Evolutionary conservation across 2,329 filamentous ascomycete species (phyloP).

Genomic region (Oidium heveae): DNA sequence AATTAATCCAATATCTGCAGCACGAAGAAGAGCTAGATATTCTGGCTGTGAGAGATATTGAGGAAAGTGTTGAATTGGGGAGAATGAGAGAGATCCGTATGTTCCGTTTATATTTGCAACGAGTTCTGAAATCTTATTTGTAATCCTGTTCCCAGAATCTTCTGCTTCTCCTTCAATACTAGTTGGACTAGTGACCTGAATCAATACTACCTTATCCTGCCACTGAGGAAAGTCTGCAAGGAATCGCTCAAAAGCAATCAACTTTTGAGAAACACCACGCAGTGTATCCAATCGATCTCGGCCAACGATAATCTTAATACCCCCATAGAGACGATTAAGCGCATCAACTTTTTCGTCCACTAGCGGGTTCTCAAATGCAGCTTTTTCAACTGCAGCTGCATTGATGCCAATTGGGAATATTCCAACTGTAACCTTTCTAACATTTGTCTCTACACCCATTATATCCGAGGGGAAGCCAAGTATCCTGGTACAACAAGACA

Average conservation of each 20-base stretch:
- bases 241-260: constrained; percentile 84
- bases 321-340: constrained; percentile 55
- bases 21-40: constrained; percentile 80
- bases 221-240: constrained; percentile 76
- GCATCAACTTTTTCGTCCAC: constrained; percentile 47
- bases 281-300: constrained; percentile 85
- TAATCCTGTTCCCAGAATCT: constrained; percentile 53
- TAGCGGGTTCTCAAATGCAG: constrained; percentile 45
- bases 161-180: constrained; percentile 57
- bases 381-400: constrained; percentile 48
- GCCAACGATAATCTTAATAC: constrained; percentile 85
- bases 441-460: constrained; percentile 69
- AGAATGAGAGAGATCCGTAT: constrained; percentile 69
- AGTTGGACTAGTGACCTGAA: constrained; percentile 81
- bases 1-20: constrained; percentile 78
- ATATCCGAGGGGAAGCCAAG: constrained; percentile 74
- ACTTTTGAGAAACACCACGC: constrained; percentile 80
- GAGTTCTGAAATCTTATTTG: constrained; percentile 71
- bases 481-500: constrained; percentile 77
- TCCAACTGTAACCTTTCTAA: constrained; percentile 68
- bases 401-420: constrained; percentile 93
- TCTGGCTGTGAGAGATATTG: constrained; percentile 77
- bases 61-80: constrained; percentile 81
- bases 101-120: constrained; percentile 78
- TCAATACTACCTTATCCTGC: constrained; percentile 75